Percentiles rank a stretch among this genome's conserved stretches.
These are phyloP conservation scores for Daphne laureola DNA, from an alignment of 441 rosid genomes.

Conservation along the genomic window DNA sequence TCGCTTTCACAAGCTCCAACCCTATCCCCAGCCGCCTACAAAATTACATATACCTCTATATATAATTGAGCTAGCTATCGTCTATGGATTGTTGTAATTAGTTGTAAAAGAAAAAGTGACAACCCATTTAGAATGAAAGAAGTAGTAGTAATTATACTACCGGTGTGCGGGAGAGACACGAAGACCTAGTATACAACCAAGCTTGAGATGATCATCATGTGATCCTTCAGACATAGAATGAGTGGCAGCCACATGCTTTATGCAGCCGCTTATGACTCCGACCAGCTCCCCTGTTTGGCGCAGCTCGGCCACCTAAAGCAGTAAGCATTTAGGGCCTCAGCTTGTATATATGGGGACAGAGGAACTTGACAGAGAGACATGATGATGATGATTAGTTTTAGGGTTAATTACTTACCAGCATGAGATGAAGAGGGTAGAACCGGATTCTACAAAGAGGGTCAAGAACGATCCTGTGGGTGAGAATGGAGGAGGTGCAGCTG, in stretches of 20 bases:
- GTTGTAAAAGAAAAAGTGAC: too few species aligned
- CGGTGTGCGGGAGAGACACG: constrained; percentile 49
- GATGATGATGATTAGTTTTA: background rate
- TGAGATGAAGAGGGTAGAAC: constrained; percentile 36
- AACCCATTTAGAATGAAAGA: constrained; percentile 5
- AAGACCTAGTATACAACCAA: constrained; percentile 58
- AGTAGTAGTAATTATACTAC: constrained; percentile 16
- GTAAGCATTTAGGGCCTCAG: too few species aligned
- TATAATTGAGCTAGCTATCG: background rate
- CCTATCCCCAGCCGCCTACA: constrained; percentile 55
- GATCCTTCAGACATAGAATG: constrained; percentile 17
- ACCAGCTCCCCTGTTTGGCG: constrained; percentile 44
- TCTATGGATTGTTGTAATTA: too few species aligned
- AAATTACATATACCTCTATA: background rate
- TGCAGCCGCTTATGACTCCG: constrained; percentile 58
- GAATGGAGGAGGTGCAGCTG: constrained; percentile 38
- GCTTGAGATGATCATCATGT: constrained; percentile 16
- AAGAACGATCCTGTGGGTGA: constrained; percentile 30
- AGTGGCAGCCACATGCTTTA: constrained; percentile 40
- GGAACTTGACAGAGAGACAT: background rate
- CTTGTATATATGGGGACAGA: constrained; percentile 9
- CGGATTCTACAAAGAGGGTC: constrained; percentile 56
- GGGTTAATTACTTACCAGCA: constrained; percentile 61
- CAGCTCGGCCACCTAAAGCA: constrained; percentile 49
- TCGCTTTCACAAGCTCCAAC: constrained; percentile 34